These are phyloP conservation scores for Colletotrichum chlorophyti DNA, from an alignment of 2,329 filamentous ascomycete genomes.

Conservation along the genomic window DNA sequence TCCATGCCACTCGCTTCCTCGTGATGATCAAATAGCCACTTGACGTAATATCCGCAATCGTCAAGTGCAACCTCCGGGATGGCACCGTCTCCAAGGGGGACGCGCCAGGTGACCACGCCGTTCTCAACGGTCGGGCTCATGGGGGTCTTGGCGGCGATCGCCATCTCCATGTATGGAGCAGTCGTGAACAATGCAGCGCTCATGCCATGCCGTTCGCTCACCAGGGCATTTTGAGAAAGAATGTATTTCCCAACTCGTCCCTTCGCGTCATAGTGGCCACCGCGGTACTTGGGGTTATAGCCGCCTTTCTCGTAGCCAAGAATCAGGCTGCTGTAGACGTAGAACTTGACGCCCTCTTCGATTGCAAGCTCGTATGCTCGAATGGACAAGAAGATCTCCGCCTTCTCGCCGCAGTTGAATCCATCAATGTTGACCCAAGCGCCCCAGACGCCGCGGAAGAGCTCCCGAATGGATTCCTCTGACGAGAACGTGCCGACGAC, in stretches of 20 bases:
- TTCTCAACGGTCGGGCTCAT: constrained; percentile 48
- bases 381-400: constrained; percentile 55
- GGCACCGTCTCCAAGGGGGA: constrained; percentile 47
- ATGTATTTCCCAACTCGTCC: constrained; percentile 52
- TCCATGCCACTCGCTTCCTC: constrained; percentile 50
- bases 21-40: constrained; percentile 55
- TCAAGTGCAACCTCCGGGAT: constrained; percentile 51
- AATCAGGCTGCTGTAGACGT: constrained; percentile 56
- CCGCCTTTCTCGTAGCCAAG: constrained; percentile 54
- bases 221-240: constrained; percentile 43
- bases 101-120: constrained; percentile 47
- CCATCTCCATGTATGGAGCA: constrained; percentile 55
- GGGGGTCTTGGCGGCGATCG: constrained; percentile 41
- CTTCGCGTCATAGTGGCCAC: constrained; percentile 56
- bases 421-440: constrained; percentile 62
- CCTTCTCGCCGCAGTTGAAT: constrained; percentile 59
- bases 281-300: constrained; percentile 51
- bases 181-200: constrained; percentile 43
- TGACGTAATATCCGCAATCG: constrained; percentile 53
- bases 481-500: constrained; percentile 54
- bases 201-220: constrained; percentile 33
- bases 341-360: constrained; percentile 49
- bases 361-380: constrained; percentile 48
- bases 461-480: constrained; percentile 49
- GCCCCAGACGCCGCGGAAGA: constrained; percentile 50